Evolutionary conservation across 768 basidiomycete genomes (phyloP), one percentile per base, ranked within the genome.

Genomic region (Rhizopogon vinicolor): DNA sequence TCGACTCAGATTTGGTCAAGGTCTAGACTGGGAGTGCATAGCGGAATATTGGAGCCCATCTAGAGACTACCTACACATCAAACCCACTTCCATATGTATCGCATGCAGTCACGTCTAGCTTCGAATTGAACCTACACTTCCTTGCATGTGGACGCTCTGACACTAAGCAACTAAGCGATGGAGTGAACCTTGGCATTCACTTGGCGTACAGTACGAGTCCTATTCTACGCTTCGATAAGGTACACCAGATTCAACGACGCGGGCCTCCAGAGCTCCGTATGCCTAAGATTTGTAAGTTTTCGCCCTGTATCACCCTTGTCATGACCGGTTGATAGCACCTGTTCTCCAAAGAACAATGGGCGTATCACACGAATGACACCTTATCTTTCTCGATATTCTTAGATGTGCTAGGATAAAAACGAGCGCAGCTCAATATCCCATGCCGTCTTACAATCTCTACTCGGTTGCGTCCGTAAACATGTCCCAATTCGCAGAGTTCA

Each of bases 401-500:
- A 16, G 33, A 16, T 35, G 19, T 37, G 10, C 18, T 35, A 48
- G 5, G 31, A 48, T 48, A 22, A 48, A 48, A 48, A 19, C 18
- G 13, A 48, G 35, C 4, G 18, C 33, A 10, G 37, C 19, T 37
- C 14, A 7, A 14, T 37, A 37, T 49, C 14, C 22, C 35, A 5
- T 37, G 5, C 35, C 22, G 22, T 25, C 22, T 22, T 35, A 35
- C 33, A 16, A 7, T 37, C 18, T 33, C 31, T 5, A 33, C 19
- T 22, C 19, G 18, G 19, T 19, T 8, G 33, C 19, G 13, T 48
- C 35, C 37, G 14, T 16, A 25, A 37, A 22, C 8, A 49, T 49
- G 25, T 58, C 51, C 37, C 42, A 41, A 10, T 64, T 55, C 28
- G 66, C 69, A 39, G 74, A 73, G 42, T 77, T 78, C 63, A 74